These are phyloP conservation scores for Pestalotiopsis sp. DNA, from an alignment of 2,329 filamentous ascomycete genomes.

Conservation along the genomic window DNA sequence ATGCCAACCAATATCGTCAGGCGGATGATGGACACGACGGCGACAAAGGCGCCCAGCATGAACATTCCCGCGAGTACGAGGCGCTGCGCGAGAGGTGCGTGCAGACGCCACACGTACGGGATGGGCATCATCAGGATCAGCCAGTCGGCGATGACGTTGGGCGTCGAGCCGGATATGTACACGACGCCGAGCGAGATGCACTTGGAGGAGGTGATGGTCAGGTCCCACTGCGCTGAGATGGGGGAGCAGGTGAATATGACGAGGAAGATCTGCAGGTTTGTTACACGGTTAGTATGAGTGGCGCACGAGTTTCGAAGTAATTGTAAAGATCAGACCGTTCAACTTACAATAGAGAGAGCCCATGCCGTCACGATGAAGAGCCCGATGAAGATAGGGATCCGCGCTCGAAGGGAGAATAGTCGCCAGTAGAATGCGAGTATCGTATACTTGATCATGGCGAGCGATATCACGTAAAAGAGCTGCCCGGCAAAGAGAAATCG, in stretches of 20 bases:
- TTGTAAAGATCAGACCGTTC: neutral
- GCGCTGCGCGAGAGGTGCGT: neutral
- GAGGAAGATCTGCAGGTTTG: neutral
- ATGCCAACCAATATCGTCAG: neutral
- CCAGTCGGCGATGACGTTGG: neutral
- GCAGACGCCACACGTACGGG: neutral
- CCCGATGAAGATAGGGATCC: neutral
- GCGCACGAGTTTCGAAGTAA: neutral
- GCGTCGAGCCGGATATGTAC: neutral
- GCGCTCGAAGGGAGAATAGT: neutral
- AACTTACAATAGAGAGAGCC: neutral
- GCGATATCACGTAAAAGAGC: neutral
- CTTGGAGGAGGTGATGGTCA: neutral
- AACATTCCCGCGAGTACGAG: neutral
- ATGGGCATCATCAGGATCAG: neutral
- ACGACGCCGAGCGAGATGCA: neutral
- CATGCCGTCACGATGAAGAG: neutral
- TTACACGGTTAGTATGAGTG: neutral
- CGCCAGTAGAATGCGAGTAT: slow-evolving; percentile 1
- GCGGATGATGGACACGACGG: neutral
- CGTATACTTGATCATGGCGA: slow-evolving; percentile 9
- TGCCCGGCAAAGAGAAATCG: neutral
- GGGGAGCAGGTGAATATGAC: neutral
- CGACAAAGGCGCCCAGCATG: neutral
- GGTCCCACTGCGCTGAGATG: neutral